These are phyloP conservation scores for Trichoderma hamatum DNA, from an alignment of 2,329 filamentous ascomycete genomes.

Conservation along the genomic window DNA sequence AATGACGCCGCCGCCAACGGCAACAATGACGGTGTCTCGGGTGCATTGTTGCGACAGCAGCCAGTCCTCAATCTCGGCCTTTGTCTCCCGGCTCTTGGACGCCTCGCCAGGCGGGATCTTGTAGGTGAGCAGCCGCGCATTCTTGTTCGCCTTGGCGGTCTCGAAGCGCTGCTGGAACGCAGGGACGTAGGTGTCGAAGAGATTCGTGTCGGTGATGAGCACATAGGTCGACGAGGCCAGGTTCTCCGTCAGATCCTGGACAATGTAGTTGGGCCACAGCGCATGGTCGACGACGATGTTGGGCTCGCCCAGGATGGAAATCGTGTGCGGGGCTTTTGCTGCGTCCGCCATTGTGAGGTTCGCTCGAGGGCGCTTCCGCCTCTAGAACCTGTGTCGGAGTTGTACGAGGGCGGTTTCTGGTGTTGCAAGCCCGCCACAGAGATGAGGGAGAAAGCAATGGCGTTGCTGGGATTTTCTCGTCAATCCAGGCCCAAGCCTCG, in stretches of 20 bases:
- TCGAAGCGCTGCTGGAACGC: constrained; percentile 60
- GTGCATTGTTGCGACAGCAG: constrained; percentile 91
- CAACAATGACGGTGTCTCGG: constrained; percentile 91
- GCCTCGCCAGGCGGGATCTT: constrained; percentile 87
- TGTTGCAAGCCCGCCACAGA: background rate
- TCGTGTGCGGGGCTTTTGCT: constrained; percentile 39
- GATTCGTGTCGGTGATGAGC: constrained; percentile 94
- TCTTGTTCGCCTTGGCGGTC: constrained; percentile 33
- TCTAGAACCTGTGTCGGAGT: background rate
- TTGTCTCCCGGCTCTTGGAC: constrained; percentile 90
- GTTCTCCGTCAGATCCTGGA: constrained; percentile 76
- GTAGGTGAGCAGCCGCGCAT: constrained; percentile 77
- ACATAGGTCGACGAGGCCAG: constrained; percentile 89
- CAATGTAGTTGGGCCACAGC: constrained; percentile 82
- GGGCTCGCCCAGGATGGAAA: constrained; percentile 84
- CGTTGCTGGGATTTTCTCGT: constrained; percentile 8
- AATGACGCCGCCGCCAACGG: constrained; percentile 93
- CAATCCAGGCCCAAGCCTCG: background rate
- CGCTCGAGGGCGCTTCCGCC: constrained; percentile 14
- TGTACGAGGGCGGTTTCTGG: background rate
- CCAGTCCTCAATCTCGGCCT: constrained; percentile 97
- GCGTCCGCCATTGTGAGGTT: constrained; percentile 14
- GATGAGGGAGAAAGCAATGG: background rate
- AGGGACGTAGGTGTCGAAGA: constrained; percentile 79
- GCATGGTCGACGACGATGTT: constrained; percentile 91